Evolutionary conservation across 2,329 filamentous ascomycete species (phyloP), one percentile per base, ranked within the genome.

Genomic region (Samsoniella hepiali): DNA sequence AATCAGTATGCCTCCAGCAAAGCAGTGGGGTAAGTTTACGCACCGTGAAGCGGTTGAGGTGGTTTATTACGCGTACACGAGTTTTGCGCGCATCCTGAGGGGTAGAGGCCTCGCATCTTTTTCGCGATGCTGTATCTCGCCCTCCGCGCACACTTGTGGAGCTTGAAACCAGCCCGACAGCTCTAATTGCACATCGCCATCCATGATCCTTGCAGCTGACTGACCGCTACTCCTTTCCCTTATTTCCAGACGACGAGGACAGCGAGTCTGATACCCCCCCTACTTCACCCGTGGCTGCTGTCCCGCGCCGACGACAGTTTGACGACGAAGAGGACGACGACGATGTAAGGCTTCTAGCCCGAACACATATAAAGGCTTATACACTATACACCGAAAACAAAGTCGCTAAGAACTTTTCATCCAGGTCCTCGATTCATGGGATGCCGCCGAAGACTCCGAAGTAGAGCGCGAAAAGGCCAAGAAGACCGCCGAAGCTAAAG

Each of bases 371-470:
- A 7, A 32, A 5, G 38, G 6, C 29, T 10, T 61, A 47, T 7
- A 5, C 31, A 70, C 57, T 57, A 54, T 29, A 22, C 22, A 31
- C 15, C 31, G 29, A 53, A 22, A 49, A 22, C 34, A 17, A 15
- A 7, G 42, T 36, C n/a, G 59, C 64, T 63, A 40, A 66, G 57
- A 45, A 49, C n/a, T 42, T 2, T 56, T 42, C 31, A n/a, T 54
- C 17, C 68, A 97, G 89, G 91, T 98, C 63, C 86, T 97, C 73
- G 95, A 99, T 65, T 94, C 91, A 40, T 99, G 95, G 95, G 93
- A 98, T 72, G 94, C 91, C 64, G 93, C 91, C 69, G 95, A 98
- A 73, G 95, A 99, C 80, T 97, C 93, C 66, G 95, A 99, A 72
- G 94, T 88, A 71, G 95, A 99, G 82, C 91, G 93, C 72, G 93